Evolutionary conservation across 495 filamentous ascomycete genomes (phyloP).

Genomic region (Daldinia decipiens): DNA sequence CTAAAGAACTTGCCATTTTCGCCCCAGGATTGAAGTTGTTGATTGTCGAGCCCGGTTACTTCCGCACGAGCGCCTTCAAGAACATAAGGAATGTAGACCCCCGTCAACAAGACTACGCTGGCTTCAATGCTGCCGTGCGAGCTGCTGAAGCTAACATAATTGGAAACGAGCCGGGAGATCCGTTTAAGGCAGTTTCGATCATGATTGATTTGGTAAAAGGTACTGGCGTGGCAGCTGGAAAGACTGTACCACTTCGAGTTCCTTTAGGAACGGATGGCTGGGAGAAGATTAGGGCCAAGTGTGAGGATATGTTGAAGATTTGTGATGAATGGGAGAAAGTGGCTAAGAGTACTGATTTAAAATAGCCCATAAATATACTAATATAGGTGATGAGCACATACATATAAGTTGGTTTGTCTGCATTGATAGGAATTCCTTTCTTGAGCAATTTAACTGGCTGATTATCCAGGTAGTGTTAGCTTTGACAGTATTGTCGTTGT

Average conservation of each 20-base stretch:
- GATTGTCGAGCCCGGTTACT: conserved; percentile 28
- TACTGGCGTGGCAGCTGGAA: conserved; percentile 50
- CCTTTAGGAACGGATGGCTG: conserved; percentile 59
- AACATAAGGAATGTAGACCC: conserved; percentile 25
- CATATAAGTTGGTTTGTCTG: too few relatives aligned
- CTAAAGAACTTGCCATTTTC: conserved; percentile 27
- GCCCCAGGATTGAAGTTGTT: conserved; percentile 22
- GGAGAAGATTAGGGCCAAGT: conserved; percentile 49
- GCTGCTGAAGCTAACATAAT: conserved; percentile 12
- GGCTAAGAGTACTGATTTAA: conserved; percentile 34
- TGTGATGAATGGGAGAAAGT: conserved; percentile 39
- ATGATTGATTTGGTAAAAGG: conserved; percentile 56
- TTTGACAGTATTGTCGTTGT: too few relatives aligned
- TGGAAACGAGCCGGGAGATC: conserved; percentile 55
- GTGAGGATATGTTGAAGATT: conserved; percentile 38
- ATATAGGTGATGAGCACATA: too few relatives aligned
- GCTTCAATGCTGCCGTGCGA: conserved; percentile 25
- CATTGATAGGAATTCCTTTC: too few relatives aligned
- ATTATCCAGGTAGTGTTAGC: too few relatives aligned
- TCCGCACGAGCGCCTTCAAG: conserved; percentile 18
- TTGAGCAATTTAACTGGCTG: too few relatives aligned
- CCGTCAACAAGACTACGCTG: conserved; percentile 3
- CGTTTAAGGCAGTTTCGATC: conserved; percentile 46
- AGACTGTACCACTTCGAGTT: conserved; percentile 55
- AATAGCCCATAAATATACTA: not conserved